phyloP scores from a whole-genome alignment of 225 moss, liverwort and hornwort species.

The Polytrichum formosum region DNA sequence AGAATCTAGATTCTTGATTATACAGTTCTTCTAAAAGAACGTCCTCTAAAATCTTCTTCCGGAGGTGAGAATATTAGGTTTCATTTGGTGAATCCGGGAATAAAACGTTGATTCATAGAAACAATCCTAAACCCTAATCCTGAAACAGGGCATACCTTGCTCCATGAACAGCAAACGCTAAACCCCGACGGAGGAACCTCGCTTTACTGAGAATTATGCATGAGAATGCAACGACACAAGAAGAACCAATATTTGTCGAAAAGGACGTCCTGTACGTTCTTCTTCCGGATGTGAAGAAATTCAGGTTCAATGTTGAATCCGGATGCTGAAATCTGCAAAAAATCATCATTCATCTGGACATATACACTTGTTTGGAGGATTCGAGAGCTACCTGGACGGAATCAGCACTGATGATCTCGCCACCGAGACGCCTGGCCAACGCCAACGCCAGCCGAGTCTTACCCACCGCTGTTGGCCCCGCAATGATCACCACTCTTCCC shows the following conservation, averaged over 20 bases:
- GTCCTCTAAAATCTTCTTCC: no score
- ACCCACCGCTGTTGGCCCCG: constrained; percentile 84
- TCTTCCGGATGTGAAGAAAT: no score
- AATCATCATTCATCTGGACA: no score
- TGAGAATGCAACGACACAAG: no score
- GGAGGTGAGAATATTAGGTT: no score
- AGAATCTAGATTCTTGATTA: no score
- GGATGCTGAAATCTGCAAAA: no score
- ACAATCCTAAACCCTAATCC: not conserved
- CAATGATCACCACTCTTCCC: constrained; percentile 58
- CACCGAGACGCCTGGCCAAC: constrained; percentile 66
- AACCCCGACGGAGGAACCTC: not conserved
- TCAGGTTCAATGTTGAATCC: no score
- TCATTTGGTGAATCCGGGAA: no score
- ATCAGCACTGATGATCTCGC: constrained; percentile 96
- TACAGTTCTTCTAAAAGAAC: no score
- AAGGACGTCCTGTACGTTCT: no score
- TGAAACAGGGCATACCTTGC: not conserved
- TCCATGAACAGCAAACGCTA: not conserved
- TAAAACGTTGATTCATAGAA: not conserved
- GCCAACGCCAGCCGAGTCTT: constrained; percentile 83
- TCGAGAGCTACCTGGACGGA: constrained; percentile 64
- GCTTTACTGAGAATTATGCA: not conserved
- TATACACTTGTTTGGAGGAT: not conserved
- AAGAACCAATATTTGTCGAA: no score